Conservation (phyloP, 768 basidiomycete genomes). For the Suillus fuscotomentosus region DNA sequence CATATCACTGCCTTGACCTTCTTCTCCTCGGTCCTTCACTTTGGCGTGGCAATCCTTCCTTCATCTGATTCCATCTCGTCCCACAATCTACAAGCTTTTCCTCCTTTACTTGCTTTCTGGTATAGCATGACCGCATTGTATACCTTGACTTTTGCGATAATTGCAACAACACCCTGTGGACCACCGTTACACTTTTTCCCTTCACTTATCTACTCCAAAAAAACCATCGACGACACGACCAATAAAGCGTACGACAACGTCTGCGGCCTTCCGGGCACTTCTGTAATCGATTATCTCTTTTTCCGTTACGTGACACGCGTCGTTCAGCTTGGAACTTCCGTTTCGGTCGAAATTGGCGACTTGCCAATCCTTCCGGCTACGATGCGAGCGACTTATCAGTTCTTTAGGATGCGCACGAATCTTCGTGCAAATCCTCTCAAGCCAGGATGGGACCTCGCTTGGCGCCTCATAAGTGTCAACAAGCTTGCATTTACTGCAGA, state of each 20-base stretch:
- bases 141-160: conserved; percentile 40
- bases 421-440: conserved; percentile 42
- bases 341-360: conserved; percentile 83
- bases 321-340: conserved; percentile 72
- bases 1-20: conserved; percentile 62
- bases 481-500: conserved; percentile 36
- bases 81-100: conserved; percentile 19
- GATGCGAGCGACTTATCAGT: conserved; percentile 69
- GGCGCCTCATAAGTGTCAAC: conserved; percentile 63
- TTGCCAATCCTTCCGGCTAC: conserved; percentile 75
- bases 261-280: conserved; percentile 53
- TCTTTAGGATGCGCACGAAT: conserved; percentile 59
- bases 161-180: conserved; percentile 59
- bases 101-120: conserved; percentile 42
- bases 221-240: conserved; percentile 56
- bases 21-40: conserved; percentile 44
- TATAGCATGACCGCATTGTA: conserved; percentile 53
- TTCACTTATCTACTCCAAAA: conserved; percentile 73
- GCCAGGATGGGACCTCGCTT: conserved; percentile 63
- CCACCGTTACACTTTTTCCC: conserved; percentile 74
- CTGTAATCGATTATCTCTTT: conserved; percentile 48
- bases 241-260: conserved; percentile 75
- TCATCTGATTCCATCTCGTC: conserved; percentile 35
- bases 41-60: conserved; percentile 57
- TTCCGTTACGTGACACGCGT: conserved; percentile 90